Evolutionary conservation across 148 eudicot species (phyloP), one percentile per base, ranked within the genome.

Genomic region (Camellia sinensis): DNA sequence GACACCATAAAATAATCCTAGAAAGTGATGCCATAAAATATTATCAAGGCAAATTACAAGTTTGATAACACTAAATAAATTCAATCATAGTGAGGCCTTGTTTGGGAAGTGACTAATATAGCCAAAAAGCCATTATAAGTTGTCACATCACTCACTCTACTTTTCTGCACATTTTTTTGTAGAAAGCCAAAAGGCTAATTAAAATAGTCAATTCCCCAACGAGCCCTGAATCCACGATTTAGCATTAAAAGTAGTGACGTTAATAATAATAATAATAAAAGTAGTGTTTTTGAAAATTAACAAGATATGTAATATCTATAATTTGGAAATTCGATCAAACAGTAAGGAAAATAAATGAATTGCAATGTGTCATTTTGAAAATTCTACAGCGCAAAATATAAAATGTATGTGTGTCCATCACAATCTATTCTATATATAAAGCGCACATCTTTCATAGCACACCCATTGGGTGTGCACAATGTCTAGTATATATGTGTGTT

Each of bases 351-450:
- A 29, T 29, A 29, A 29, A 29, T 29, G 37, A 29, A 29, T 29
- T 29, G 37, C 37, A 29, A 29, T 29, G 1, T 29, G 37, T 29
- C 37, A 29, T 29, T 15, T 69, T 7, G n/a, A 69, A 43, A 44
- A 69, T 44, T 69, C 53, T 45, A 19, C 74, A 21, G 41, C 59
- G 40, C 74, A 53, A 72, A 11, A 40, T 50, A 48, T 72, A 72
- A 72, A 6, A 57, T 12, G 61, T 29, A 6, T 29, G 75, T 18
- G 29, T 18, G 53, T 18, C 75, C 21, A 57, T 29, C 37, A 29
- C 37, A 29, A 29, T 29, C 37, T 29, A 29, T 29, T 29, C 37
- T 1, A 29, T 29, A 29, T 29, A 29, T 29, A 29, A 29, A 29
- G 37, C 37, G 37, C 37, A 29, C 37, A 29, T 29, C 37, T 29